These are phyloP conservation scores for Microthlaspi erraticum DNA, from an alignment of 345 rosid species.

Conservation along the genomic window DNA sequence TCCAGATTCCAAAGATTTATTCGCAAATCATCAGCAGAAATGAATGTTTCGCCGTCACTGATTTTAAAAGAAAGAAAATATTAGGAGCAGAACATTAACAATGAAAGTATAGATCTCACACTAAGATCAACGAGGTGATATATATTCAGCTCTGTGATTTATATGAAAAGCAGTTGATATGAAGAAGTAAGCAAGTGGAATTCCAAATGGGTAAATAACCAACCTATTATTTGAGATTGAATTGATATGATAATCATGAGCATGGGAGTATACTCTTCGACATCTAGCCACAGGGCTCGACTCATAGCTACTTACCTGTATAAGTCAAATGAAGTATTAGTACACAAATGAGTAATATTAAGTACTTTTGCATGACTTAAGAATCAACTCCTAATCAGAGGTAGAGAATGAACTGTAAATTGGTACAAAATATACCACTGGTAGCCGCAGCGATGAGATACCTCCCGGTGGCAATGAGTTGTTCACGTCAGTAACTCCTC, in stretches of 20 bases:
- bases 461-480: slow-evolving; percentile 63
- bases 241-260: slow-evolving; percentile 99
- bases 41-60: slow-evolving; percentile 96
- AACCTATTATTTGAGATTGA: slow-evolving; percentile 97
- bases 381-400: slow-evolving; percentile 13
- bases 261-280: slow-evolving; percentile 96
- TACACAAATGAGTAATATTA: slow-evolving; percentile 21
- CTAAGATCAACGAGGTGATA: slow-evolving; percentile 2
- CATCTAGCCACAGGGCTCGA: slow-evolving; percentile 87
- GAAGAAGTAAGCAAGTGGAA: slow-evolving; percentile 1
- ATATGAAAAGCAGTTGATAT: background rate
- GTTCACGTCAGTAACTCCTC: slow-evolving; percentile 60
- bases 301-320: slow-evolving; percentile 84
- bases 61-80: background rate
- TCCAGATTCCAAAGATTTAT: slow-evolving; percentile 99
- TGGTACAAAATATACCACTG: slow-evolving; percentile 62
- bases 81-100: slow-evolving; percentile 21
- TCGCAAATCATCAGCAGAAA: slow-evolving; percentile 97
- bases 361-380: slow-evolving; percentile 1
- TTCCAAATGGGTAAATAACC: background rate
- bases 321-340: slow-evolving; percentile 28
- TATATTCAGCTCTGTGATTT: background rate
- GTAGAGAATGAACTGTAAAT: slow-evolving; percentile 19
- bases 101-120: slow-evolving; percentile 3
- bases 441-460: slow-evolving; percentile 81